A percentile compares a stretch with the other conserved stretches of the same genome.
Conservation (phyloP, 2,329 filamentous ascomycete genomes). For the Fusarium verrucosum region DNA sequence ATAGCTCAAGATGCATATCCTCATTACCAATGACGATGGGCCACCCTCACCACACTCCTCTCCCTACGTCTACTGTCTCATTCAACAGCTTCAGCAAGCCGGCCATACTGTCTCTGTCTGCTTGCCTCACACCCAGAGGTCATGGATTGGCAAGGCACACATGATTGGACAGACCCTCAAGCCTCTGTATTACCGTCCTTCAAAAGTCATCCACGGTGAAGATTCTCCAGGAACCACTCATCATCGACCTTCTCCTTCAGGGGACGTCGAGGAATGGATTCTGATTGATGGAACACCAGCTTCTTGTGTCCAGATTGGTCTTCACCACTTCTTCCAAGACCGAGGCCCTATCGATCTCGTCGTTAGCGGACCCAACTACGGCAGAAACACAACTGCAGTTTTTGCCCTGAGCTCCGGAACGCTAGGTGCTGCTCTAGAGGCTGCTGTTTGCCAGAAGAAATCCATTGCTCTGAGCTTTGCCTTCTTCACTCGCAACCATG, state of each 20-base stretch:
- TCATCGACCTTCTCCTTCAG: slow-evolving; percentile 62
- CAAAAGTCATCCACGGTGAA: slow-evolving; percentile 52
- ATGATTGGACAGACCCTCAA: slow-evolving; percentile 89
- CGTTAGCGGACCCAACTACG: slow-evolving; percentile 83
- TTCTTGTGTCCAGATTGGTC: slow-evolving; percentile 81
- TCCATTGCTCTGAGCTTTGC: slow-evolving; percentile 89
- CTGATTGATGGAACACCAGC: slow-evolving; percentile 84
- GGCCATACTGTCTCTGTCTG: slow-evolving; percentile 93
- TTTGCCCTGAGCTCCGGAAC: slow-evolving; percentile 83
- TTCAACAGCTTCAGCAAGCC: slow-evolving; percentile 73
- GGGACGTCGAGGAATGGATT: slow-evolving; percentile 78
- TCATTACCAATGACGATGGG: slow-evolving; percentile 82
- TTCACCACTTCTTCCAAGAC: slow-evolving; percentile 81
- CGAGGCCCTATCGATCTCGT: slow-evolving; percentile 78
- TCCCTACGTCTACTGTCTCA: slow-evolving; percentile 80
- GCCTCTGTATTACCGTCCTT: slow-evolving; percentile 81
- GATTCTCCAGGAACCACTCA: slow-evolving; percentile 72
- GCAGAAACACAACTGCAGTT: slow-evolving; percentile 81
- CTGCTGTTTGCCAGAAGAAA: slow-evolving; percentile 72
- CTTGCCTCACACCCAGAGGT: slow-evolving; percentile 89
- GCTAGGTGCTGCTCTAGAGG: slow-evolving; percentile 79
- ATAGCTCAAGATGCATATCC: slow-evolving; percentile 64
- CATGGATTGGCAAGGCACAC: slow-evolving; percentile 98
- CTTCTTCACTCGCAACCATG: slow-evolving; percentile 86
- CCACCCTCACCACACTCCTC: slow-evolving; percentile 81